Base-by-base conservation (phyloP, 345 rosid genomes). In the Acer negundo region DNA sequence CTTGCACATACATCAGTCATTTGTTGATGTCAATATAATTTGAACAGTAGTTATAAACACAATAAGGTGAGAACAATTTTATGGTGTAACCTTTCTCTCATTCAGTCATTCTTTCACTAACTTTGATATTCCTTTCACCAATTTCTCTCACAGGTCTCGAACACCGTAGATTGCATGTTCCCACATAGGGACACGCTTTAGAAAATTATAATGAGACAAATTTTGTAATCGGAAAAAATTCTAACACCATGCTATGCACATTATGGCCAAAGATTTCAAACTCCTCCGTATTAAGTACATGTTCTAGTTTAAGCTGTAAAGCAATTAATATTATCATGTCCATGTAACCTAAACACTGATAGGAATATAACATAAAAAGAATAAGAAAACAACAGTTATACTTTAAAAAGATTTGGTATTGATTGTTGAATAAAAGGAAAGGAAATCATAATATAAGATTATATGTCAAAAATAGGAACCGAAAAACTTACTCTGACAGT, bases 401-500 rank as follows among this genome's bases (percentile, higher is more conserved):
- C 8, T 46, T 46, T 2, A 46, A 46, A 46, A 46, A 46, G 49
- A 9, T 9, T 46, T 46, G 49, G 49, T 7, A 46, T 46, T 10
- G 49, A 46, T 13, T 7, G 11, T 46, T 2, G 49, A 46, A 46
- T 46, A 9, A 42, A 42, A 42, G 49, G 4, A 62, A 47, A 78
- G 66, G 55, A 44, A 31, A 62, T 47, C 68, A 63, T 28, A 28
- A 9, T 51, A 51, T 42, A 53, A 58, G 46, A 67, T 69, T 26
- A 77, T 26, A 83, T 53, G 35, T 56, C 28, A 8, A 42, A 69
- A 42, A 42, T 42, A 42, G 11, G 11, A 26, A 63, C 19, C 23
- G 19, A 62, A 75, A 75, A 51, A 70, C 94, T 86, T 88, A 94
- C 99, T 80, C 94, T 86, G 78, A 94, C 97, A 44, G 99, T 96